Conservation (phyloP, 2,329 filamentous ascomycete species). For the Fusarium praegraminearum region DNA sequence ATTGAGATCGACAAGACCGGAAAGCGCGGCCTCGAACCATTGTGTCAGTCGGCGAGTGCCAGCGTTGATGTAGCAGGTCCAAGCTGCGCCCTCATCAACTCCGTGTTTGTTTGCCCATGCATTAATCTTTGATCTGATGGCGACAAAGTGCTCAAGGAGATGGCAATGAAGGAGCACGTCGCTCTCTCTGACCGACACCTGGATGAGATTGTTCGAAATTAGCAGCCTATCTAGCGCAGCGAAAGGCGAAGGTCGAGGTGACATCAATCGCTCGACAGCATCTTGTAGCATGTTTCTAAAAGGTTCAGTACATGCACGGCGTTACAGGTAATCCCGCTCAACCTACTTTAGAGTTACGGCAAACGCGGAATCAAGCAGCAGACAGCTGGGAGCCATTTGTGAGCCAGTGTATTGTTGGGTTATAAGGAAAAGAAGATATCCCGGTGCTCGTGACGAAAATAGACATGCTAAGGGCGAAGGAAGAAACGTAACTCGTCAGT, state of each 20-base stretch:
- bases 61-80: conserved; percentile 40
- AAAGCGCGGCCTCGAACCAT: conserved; percentile 25
- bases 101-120: conserved; percentile 17
- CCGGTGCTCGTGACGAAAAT: neutral
- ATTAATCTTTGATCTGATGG: conserved; percentile 9
- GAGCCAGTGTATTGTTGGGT: neutral
- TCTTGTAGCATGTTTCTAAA: conserved; percentile 2
- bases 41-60: conserved; percentile 12
- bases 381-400: neutral
- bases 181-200: conserved; percentile 7
- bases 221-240: conserved; percentile 1
- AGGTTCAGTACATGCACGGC: neutral
- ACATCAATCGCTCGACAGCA: neutral
- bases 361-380: neutral
- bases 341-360: conserved; percentile 9
- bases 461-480: neutral
- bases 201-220: conserved; percentile 2
- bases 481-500: neutral
- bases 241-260: neutral
- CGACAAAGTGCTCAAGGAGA: conserved; percentile 31
- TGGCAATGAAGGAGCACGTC: conserved; percentile 20
- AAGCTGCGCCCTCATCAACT: conserved; percentile 13
- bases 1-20: neutral
- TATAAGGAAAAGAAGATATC: neutral
- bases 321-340: too few species aligned